Percentiles rank a stretch among this genome's conserved stretches.
phyloP scores from a whole-genome alignment of 352 stramenopile species.

The Albugo candida region DNA sequence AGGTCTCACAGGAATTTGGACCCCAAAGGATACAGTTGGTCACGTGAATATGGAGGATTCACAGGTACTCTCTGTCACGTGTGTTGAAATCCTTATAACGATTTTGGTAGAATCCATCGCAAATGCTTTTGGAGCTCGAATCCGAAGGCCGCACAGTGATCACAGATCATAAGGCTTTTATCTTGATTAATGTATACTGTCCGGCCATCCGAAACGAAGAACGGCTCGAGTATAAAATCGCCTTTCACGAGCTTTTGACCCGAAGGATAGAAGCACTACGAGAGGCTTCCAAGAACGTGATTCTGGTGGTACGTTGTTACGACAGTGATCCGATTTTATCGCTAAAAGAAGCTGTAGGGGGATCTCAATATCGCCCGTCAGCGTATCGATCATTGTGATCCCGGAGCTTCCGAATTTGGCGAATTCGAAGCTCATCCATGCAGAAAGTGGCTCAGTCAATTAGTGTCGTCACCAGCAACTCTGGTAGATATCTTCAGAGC shows the following conservation, averaged over 20 bases:
- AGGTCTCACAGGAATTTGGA: constrained; percentile 40
- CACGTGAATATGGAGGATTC: constrained; percentile 24
- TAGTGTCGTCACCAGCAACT: constrained; percentile 12
- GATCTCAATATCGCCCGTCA: constrained; percentile 70
- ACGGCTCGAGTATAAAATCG: constrained; percentile 70
- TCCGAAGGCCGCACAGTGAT: constrained; percentile 71
- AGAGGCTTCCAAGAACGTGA: constrained; percentile 25
- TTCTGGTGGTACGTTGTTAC: constrained; percentile 31
- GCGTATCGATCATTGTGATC: constrained; percentile 63
- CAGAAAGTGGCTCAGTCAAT: constrained; percentile 40
- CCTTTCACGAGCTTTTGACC: constrained; percentile 54
- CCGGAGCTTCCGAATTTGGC: constrained; percentile 12
- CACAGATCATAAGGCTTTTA: constrained; percentile 74
- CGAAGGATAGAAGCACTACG: constrained; percentile 33
- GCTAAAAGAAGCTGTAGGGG: constrained; percentile 16
- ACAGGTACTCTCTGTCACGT: constrained; percentile 17
- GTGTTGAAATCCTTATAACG: not conserved
- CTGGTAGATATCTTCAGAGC: constrained; percentile 69
- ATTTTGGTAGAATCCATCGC: constrained; percentile 19
- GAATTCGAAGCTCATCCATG: constrained; percentile 42
- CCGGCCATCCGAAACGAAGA: constrained; percentile 44
- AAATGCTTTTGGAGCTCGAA: constrained; percentile 39
- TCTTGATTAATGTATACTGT: constrained; percentile 81
- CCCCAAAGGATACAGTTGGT: constrained; percentile 32
- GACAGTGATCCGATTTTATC: not conserved